Evolutionary conservation across 306 rosid genomes (phyloP).

Genomic region (Cucurbita ficifolia): DNA sequence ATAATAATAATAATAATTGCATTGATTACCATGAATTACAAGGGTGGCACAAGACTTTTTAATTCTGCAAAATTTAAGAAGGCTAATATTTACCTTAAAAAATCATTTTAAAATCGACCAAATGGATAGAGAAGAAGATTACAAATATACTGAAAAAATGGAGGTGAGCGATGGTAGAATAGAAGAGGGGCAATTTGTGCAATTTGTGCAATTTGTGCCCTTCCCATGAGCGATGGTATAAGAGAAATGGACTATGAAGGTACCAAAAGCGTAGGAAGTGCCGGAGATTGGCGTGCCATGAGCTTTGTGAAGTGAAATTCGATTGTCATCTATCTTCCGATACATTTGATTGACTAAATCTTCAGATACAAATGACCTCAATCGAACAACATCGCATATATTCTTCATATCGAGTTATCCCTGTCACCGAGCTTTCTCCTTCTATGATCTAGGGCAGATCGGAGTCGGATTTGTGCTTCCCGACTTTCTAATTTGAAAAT

Average conservation of each 20-base stretch:
- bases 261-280: constrained; percentile 72
- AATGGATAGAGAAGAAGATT: no score
- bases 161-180: no score
- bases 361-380: constrained; percentile 47
- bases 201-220: not conserved
- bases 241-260: not conserved
- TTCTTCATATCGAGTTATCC: constrained; percentile 49
- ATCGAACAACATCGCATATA: constrained; percentile 76
- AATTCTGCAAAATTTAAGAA: no score
- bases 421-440: not conserved
- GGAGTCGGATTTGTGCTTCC: not conserved
- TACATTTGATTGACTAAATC: constrained; percentile 34
- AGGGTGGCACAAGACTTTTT: no score
- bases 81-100: no score
- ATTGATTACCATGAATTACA: no score
- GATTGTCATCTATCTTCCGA: constrained; percentile 83
- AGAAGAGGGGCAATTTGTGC: no score
- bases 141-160: no score
- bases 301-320: constrained; percentile 67
- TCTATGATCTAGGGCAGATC: not conserved
- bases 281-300: constrained; percentile 74
- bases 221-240: not conserved
- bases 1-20: no score
- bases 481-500: not conserved
- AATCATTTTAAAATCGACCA: no score